Percentiles rank a stretch among this genome's conserved stretches.
Evolutionary conservation across 2,329 filamentous ascomycete species (phyloP).

Genomic region (Talaromyces sp.): DNA sequence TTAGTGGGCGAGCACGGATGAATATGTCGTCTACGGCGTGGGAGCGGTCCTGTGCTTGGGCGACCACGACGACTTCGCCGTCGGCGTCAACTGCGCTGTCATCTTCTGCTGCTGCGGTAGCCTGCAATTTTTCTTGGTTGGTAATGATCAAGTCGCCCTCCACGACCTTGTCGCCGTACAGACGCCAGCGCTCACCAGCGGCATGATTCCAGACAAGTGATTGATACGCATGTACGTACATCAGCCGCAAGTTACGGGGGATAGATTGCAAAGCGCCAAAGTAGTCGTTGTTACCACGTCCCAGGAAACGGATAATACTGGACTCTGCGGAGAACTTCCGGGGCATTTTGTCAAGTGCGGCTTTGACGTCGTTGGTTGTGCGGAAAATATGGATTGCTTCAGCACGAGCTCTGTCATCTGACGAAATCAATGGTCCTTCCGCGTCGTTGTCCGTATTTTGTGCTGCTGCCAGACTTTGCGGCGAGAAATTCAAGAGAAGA

Average conservation of each 20-base stretch:
- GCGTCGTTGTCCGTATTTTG: conserved; percentile 43
- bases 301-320: conserved; percentile 73
- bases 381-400: conserved; percentile 73
- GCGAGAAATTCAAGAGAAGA: conserved; percentile 70
- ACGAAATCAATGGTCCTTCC: conserved; percentile 52
- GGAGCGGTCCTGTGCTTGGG: conserved; percentile 56
- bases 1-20: conserved; percentile 69
- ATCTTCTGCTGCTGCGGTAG: conserved; percentile 30
- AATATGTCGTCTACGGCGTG: conserved; percentile 55
- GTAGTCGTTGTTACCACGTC: conserved; percentile 61
- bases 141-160: conserved; percentile 80
- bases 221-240: conserved; percentile 98
- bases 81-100: conserved; percentile 57
- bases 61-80: conserved; percentile 64
- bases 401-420: conserved; percentile 76
- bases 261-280: conserved; percentile 78
- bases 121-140: conserved; percentile 43
- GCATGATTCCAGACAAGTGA: conserved; percentile 90
- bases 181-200: conserved; percentile 74
- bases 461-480: conserved; percentile 57
- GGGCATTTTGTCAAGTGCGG: conserved; percentile 68
- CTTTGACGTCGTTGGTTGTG: conserved; percentile 55
- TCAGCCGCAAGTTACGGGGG: conserved; percentile 75
- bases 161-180: conserved; percentile 69
- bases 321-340: conserved; percentile 77